phyloP scores from a whole-genome alignment of 768 basidiomycete species.

The Neoboletus magnificus region DNA sequence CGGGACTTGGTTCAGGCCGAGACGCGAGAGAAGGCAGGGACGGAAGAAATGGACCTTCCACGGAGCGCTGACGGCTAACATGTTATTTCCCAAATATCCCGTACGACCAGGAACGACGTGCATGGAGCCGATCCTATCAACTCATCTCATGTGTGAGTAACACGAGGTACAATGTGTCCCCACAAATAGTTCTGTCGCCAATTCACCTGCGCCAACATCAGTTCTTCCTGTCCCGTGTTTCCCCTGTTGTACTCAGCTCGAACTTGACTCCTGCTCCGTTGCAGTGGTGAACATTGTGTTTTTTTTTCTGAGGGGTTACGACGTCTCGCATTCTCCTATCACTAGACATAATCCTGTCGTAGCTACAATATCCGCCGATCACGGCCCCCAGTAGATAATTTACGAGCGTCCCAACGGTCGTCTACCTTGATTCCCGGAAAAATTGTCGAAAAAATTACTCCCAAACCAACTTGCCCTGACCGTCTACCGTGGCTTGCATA shows the following conservation, averaged over 20 bases:
- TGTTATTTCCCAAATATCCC: not conserved
- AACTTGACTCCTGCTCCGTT: constrained; percentile 5
- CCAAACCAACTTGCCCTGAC: constrained; percentile 57
- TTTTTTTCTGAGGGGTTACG: constrained; percentile 16
- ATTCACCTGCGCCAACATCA: constrained; percentile 23
- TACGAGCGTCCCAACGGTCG: constrained; percentile 8
- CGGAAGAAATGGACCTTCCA: constrained; percentile 26
- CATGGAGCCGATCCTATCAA: constrained; percentile 6
- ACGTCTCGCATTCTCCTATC: constrained; percentile 18
- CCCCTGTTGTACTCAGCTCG: constrained; percentile 9
- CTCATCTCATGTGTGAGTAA: constrained; percentile 1
- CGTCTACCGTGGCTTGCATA: constrained; percentile 59
- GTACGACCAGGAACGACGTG: not conserved
- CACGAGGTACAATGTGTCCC: constrained; percentile 3
- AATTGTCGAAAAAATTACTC: constrained; percentile 26
- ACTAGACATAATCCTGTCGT: constrained; percentile 10
- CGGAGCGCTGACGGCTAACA: constrained; percentile 23
- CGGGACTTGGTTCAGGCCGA: constrained; percentile 30
- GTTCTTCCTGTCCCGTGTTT: constrained; percentile 6
- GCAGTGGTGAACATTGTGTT: constrained; percentile 3
- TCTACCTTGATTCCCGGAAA: constrained; percentile 6
- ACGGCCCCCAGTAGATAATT: constrained; percentile 20
- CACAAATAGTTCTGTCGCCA: constrained; percentile 3
- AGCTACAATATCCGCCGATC: constrained; percentile 15
- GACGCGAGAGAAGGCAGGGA: constrained; percentile 35